Conservation (phyloP, 2,329 filamentous ascomycete genomes). For the Domatiomyces catenatus region DNA sequence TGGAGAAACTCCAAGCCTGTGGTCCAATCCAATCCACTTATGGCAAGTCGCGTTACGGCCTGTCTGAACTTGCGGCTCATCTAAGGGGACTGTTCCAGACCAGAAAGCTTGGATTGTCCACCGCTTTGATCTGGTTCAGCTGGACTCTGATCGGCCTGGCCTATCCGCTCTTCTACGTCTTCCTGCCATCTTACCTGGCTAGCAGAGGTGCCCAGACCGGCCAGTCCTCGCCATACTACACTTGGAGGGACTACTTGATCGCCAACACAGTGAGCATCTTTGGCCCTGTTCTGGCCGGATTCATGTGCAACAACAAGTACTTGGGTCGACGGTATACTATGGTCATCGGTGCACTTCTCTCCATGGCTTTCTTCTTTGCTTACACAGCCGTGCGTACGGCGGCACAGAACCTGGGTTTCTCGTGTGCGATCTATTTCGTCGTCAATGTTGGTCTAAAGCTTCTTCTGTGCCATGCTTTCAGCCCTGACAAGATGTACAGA, state of each 20-base stretch:
- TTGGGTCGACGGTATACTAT: constrained; percentile 62
- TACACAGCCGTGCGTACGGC: constrained; percentile 53
- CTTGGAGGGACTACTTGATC: constrained; percentile 67
- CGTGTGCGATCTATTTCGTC: constrained; percentile 52
- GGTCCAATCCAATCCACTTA: constrained; percentile 20
- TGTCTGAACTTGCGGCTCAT: constrained; percentile 29
- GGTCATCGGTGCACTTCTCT: constrained; percentile 45
- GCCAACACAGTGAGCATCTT: constrained; percentile 59
- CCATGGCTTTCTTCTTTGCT: constrained; percentile 54
- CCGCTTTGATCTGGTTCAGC: constrained; percentile 48
- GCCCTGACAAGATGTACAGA: constrained; percentile 60
- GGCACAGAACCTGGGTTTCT: constrained; percentile 51
- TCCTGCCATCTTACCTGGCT: constrained; percentile 34
- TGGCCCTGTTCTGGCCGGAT: constrained; percentile 54
- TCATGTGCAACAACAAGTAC: constrained; percentile 51
- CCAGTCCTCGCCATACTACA: constrained; percentile 57
- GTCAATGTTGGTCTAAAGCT: constrained; percentile 48
- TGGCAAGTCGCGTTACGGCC: constrained; percentile 23
- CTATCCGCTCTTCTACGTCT: constrained; percentile 59
- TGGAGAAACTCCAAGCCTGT: constrained; percentile 35
- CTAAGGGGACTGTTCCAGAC: constrained; percentile 54
- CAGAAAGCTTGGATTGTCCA: constrained; percentile 37
- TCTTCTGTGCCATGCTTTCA: constrained; percentile 61
- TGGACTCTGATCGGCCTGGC: constrained; percentile 51
- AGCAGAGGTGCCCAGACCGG: constrained; percentile 53